A percentile compares a stretch with the other conserved stretches of the same genome.
Evolutionary conservation across 2,329 filamentous ascomycete species (phyloP).

Genomic region (Colletotrichum sansevieriae): DNA sequence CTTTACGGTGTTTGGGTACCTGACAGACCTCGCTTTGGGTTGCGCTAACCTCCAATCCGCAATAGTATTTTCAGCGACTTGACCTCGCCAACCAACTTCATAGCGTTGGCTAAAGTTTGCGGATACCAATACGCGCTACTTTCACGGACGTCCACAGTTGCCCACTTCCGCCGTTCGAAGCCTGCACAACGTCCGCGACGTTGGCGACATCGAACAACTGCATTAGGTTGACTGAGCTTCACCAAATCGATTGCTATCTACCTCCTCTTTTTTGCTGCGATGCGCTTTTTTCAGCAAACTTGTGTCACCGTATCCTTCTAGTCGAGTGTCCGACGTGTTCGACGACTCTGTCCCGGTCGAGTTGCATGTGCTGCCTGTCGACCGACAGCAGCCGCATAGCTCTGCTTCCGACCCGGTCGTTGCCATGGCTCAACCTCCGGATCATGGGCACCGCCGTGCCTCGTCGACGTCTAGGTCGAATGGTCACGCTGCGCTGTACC

Average conservation of each 20-base stretch:
- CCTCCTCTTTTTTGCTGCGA: neutral
- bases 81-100: too few species aligned
- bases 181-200: neutral
- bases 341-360: neutral
- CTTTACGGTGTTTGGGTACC: too few species aligned
- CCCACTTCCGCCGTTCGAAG: neutral
- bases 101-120: too few species aligned
- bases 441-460: slow-evolving; percentile 25
- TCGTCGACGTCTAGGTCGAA: slow-evolving; percentile 30
- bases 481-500: slow-evolving; percentile 63
- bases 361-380: neutral
- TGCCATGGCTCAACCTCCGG: slow-evolving; percentile 24
- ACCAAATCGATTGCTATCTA: neutral
- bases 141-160: neutral
- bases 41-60: too few species aligned
- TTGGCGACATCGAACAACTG: neutral
- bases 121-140: neutral
- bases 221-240: neutral
- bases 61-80: too few species aligned
- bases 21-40: too few species aligned
- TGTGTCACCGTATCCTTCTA: neutral
- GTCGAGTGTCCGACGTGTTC: slow-evolving; percentile 14
- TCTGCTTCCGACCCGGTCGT: neutral
- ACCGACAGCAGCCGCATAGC: neutral
- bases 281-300: slow-evolving; percentile 1